Evolutionary conservation across 2,329 filamentous ascomycete species (phyloP).

Genomic region (Aspergillus jensenii): DNA sequence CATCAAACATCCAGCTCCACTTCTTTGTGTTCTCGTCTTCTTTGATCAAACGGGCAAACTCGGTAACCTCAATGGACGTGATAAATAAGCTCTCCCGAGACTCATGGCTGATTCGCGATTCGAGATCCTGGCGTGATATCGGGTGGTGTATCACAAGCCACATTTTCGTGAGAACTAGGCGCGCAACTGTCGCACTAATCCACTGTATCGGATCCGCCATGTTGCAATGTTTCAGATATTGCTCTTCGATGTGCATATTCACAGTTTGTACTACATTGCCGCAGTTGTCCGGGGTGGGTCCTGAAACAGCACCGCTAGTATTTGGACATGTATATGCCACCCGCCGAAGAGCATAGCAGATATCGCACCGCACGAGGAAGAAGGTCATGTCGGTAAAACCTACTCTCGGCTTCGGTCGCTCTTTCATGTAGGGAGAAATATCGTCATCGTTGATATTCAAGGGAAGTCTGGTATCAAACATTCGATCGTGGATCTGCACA

Average conservation of each 20-base stretch:
- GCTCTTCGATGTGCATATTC: slow-evolving; percentile 55
- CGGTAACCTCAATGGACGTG: slow-evolving; percentile 72
- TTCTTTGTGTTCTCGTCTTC: slow-evolving; percentile 61
- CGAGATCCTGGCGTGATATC: slow-evolving; percentile 59
- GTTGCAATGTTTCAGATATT: slow-evolving; percentile 55
- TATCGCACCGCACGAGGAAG: slow-evolving; percentile 54
- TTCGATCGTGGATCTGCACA: slow-evolving; percentile 42
- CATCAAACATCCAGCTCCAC: slow-evolving; percentile 66
- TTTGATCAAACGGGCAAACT: slow-evolving; percentile 67
- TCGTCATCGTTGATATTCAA: slow-evolving; percentile 55
- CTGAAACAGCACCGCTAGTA: slow-evolving; percentile 17
- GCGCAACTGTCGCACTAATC: slow-evolving; percentile 66
- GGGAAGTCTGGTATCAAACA: slow-evolving; percentile 50
- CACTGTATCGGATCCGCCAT: slow-evolving; percentile 60
- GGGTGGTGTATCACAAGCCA: slow-evolving; percentile 76
- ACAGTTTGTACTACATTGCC: slow-evolving; percentile 52
- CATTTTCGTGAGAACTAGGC: slow-evolving; percentile 75
- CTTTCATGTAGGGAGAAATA: slow-evolving; percentile 49
- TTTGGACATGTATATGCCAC: slow-evolving; percentile 39
- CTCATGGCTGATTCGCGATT: slow-evolving; percentile 56
- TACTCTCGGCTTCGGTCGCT: slow-evolving; percentile 48
- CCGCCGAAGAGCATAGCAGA: slow-evolving; percentile 45
- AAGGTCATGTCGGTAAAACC: slow-evolving; percentile 57
- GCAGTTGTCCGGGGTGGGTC: slow-evolving; percentile 33
- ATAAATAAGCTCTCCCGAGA: slow-evolving; percentile 69